Base-by-base conservation (phyloP, 805 yeast species). In the Cyberlindnera mississippiensis region DNA sequence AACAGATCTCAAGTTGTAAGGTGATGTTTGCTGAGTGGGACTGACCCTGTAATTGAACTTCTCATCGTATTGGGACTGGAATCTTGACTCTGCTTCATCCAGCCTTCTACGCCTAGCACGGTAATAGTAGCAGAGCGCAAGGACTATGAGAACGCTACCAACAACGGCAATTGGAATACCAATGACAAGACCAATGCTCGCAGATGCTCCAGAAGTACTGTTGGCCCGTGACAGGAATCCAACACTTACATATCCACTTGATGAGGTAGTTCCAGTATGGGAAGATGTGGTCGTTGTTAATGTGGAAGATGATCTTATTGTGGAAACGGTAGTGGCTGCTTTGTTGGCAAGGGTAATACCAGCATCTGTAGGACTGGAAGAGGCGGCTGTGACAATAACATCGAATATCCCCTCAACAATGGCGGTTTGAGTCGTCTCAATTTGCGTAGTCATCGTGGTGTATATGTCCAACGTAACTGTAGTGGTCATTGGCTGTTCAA, bases 91-190 rank as follows among this genome's bases (percentile, higher is more conserved):
- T 3, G 50, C 36, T 2, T 17, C 28, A 5, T 10, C 14, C 6
- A 41, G 16, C n/a, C 33, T 43, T 14, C 26, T 32, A 11, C 38
- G 48, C 38, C 49, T 51, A 9, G 30, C 20, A 33, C 41, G 42
- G 5, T 49, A 10, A 26, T 45, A 55, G 24, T 38, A 49, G 45
- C 52, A 55, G 1, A 46, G 8, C 0, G 40, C 46, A 5, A 53
- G 28, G 0, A 40, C 22, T 1, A 52, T 8, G 8, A 56, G 30
- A 1, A 46, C 37, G 3, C 37, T n/a, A 6, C 50, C 49, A 22
- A 56, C 32, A 8, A 55, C 49, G 4, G 55, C 59, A 28, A 57
- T 39, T 0, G 62, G 60, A 6, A 57, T 51, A 11, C 60, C 62
- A 15, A 57, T 48, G 18, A 55, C 50, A 1, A 57, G 27, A 1